Base-by-base conservation (phyloP, 2,329 filamentous ascomycete genomes). In the Ophiocordyceps camponoti-leonardi region DNA sequence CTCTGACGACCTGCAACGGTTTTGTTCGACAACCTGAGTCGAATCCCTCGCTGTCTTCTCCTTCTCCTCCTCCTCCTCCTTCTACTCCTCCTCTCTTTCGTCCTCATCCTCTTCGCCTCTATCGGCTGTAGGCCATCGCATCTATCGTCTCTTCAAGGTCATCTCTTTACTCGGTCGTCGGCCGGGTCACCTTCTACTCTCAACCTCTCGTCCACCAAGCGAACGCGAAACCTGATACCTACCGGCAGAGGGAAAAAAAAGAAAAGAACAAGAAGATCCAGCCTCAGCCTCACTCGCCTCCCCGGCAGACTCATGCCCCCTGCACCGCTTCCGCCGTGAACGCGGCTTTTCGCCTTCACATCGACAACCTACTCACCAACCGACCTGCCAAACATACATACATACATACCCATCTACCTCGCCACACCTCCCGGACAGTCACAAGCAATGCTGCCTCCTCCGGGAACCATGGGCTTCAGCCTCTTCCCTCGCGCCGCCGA, bases 401-500 rank as follows among this genome's bases (percentile, higher is more conserved):
- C n/a, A n/a, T n/a, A n/a, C n/a, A n/a, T n/a, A n/a, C n/a, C n/a
- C n/a, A n/a, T n/a, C n/a, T n/a, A n/a, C n/a, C n/a, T n/a, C n/a
- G n/a, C n/a, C n/a, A n/a, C n/a, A n/a, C n/a, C n/a, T n/a, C n/a
- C n/a, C n/a, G n/a, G n/a, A n/a, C n/a, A n/a, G n/a, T n/a, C n/a
- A n/a, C n/a, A n/a, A 41, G n/a, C 18, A 3, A 20, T 41, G 60
- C 62, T 52, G 41, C 58, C 55, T 35, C 26, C 14, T 12, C n/a
- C 22, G 5, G 13, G 16, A 23, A 16, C 44, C 44, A 19, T 22
- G 35, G 35, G 16, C 35, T n/a, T 39, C n/a, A 19, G 35, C 26
- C 35, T 39, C 41, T 35, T 35, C 30, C 26, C 33, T 43, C 46
- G 46, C 39, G 31, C 45, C 47, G 52, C 52, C 19, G 58, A 62